Evolutionary conservation across 129 eudicot species (phyloP).

Genomic region (Saposhnikovia divaricata): DNA sequence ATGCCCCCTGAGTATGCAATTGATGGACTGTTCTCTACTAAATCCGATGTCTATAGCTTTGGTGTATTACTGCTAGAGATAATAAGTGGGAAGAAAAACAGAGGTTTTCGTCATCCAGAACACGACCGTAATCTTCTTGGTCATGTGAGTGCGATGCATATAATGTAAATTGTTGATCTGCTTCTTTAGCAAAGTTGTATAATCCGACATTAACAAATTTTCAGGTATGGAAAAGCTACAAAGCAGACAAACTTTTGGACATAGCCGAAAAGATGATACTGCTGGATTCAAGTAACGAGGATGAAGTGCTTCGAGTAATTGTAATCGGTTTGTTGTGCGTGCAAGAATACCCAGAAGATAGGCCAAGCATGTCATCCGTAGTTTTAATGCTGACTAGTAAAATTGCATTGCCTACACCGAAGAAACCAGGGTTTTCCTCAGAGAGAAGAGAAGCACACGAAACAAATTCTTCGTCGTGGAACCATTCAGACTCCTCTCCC

Average conservation of each 20-base stretch:
- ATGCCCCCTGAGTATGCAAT: conserved; percentile 9
- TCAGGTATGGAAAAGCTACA: background rate
- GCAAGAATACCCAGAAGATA: background rate
- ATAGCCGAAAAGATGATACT: background rate
- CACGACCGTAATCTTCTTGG: background rate
- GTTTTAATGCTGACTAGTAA: conserved; percentile 1
- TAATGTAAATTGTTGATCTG: background rate
- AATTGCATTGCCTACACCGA: background rate
- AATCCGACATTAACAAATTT: background rate
- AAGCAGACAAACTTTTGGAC: background rate
- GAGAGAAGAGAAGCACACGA: background rate
- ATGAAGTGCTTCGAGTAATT: background rate
- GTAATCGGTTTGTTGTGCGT: conserved; percentile 1
- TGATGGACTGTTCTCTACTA: background rate
- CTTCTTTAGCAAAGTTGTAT: background rate
- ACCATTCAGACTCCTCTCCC: background rate
- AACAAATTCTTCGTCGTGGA: background rate
- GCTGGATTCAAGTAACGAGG: background rate
- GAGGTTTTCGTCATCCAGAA: conserved; percentile 4
- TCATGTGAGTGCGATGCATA: background rate
- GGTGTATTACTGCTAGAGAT: conserved; percentile 6
- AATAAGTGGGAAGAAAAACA: background rate
- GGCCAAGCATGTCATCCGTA: background rate
- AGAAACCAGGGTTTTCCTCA: background rate
- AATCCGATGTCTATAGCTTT: conserved; percentile 8